Evolutionary conservation across 805 yeast species (phyloP).

Genomic region (Pichia exigua): DNA sequence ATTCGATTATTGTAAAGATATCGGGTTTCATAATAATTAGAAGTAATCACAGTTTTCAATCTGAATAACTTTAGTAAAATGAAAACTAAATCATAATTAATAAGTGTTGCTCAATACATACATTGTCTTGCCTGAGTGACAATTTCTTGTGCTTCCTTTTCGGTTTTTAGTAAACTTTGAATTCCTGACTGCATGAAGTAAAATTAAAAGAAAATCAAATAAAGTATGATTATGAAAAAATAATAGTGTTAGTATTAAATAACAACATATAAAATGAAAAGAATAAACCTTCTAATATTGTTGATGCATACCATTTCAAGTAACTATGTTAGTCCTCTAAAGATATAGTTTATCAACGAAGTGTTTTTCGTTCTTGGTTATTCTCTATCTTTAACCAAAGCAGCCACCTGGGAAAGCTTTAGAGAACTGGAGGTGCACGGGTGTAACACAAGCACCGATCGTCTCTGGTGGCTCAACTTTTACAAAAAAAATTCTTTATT

Average conservation of each 20-base stretch:
- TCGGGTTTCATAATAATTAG: not conserved
- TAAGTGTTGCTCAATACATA: constrained; percentile 28
- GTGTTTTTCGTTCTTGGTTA: not conserved
- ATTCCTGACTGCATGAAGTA: constrained; percentile 35
- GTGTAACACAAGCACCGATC: not conserved
- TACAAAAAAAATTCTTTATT: not conserved
- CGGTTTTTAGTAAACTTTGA: constrained; percentile 73
- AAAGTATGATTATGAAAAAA: not conserved
- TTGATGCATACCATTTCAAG: not conserved
- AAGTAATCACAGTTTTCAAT: not conserved
- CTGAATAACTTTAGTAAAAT: not conserved
- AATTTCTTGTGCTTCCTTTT: constrained; percentile 93
- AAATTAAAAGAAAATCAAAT: not conserved
- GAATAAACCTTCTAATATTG: not conserved
- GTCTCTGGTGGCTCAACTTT: not conserved
- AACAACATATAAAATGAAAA: not conserved
- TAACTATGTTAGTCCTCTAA: not conserved
- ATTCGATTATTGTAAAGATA: not conserved
- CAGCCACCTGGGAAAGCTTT: not conserved
- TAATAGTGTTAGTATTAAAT: not conserved
- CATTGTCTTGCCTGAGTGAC: constrained; percentile 89
- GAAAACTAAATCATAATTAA: not conserved
- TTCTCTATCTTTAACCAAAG: not conserved
- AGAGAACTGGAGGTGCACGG: constrained; percentile 1
- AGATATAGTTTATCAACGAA: not conserved